A percentile compares a stretch with the other conserved stretches of the same genome.
These are phyloP conservation scores for Syncephalastrum monosporum DNA, from an alignment of 371 early-diverging fungal genomes.

Conservation along the genomic window DNA sequence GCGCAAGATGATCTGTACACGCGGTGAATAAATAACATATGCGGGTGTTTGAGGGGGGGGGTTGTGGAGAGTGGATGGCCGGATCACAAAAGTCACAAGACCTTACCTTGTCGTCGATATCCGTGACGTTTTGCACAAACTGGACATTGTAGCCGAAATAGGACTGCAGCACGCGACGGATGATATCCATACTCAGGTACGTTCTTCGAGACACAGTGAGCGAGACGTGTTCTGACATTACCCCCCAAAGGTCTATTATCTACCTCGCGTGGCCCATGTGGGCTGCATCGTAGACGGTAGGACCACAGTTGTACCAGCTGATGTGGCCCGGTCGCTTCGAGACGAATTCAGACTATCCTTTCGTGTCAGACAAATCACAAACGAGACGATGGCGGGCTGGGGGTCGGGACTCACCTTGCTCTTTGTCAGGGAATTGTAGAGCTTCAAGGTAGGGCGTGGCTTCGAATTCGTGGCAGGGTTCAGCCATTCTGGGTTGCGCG, in stretches of 20 bases:
- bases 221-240: not conserved
- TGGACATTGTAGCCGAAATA: constrained; percentile 96
- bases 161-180: constrained; percentile 94
- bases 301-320: constrained; percentile 99
- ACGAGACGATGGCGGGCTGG: not conserved
- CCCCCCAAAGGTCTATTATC: not conserved
- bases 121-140: constrained; percentile 99
- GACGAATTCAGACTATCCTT: constrained; percentile 79
- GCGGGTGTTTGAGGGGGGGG: too few species aligned
- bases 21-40: not conserved
- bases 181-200: constrained; percentile 95
- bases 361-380: not conserved
- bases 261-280: constrained; percentile 98
- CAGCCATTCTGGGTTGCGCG: constrained; percentile 33
- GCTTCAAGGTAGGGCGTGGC: constrained; percentile 47
- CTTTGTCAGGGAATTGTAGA: constrained; percentile 80
- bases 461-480: constrained; percentile 16
- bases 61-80: not conserved
- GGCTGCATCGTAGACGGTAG: constrained; percentile 98
- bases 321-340: constrained; percentile 80
- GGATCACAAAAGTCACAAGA: not conserved
- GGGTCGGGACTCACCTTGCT: constrained; percentile 49
- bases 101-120: constrained; percentile 98
- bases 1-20: constrained; percentile 76
- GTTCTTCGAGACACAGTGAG: constrained; percentile 54